These are phyloP conservation scores for Phytopythium ostracodes DNA, from an alignment of 352 stramenopile genomes.

Conservation along the genomic window DNA sequence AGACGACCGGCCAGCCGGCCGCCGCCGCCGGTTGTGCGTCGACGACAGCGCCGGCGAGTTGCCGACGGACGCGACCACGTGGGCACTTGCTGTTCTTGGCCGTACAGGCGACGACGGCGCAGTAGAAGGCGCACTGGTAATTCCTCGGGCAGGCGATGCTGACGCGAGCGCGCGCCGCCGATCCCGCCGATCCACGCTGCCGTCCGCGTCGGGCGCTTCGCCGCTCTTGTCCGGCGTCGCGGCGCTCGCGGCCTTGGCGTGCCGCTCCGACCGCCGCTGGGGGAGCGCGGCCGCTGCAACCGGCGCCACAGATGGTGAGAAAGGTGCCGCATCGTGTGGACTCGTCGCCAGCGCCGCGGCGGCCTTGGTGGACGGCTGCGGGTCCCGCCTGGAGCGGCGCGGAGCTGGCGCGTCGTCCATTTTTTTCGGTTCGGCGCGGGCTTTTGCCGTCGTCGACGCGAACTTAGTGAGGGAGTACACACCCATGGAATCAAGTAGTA, in stretches of 20 bases:
- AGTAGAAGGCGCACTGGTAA: conserved; percentile 9
- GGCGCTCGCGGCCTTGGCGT: not conserved
- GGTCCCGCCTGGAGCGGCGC: conserved; percentile 37
- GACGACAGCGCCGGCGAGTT: conserved; percentile 9
- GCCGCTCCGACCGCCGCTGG: conserved; percentile 21
- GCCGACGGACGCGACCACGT: not conserved
- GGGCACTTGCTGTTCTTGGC: not conserved
- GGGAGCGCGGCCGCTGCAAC: not conserved
- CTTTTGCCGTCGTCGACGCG: not conserved
- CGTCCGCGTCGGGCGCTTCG: not conserved
- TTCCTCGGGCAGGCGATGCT: conserved; percentile 6
- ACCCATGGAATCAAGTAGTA: no score
- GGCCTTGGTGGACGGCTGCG: conserved; percentile 14
- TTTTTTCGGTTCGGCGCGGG: not conserved
- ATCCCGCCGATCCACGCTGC: conserved; percentile 2
- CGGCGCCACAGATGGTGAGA: not conserved
- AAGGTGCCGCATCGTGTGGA: not conserved
- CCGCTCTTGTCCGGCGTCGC: not conserved
- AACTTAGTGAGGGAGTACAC: conserved; percentile 1
- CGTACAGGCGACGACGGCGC: conserved; percentile 6
- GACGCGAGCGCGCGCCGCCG: not conserved
- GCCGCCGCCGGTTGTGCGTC: conserved; percentile 9
- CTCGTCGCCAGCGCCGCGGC: conserved; percentile 10
- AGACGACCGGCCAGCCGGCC: conserved; percentile 12
- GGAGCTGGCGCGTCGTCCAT: conserved; percentile 6